Conservation (phyloP, 306 rosid species). For the Prunus dulcis region DNA sequence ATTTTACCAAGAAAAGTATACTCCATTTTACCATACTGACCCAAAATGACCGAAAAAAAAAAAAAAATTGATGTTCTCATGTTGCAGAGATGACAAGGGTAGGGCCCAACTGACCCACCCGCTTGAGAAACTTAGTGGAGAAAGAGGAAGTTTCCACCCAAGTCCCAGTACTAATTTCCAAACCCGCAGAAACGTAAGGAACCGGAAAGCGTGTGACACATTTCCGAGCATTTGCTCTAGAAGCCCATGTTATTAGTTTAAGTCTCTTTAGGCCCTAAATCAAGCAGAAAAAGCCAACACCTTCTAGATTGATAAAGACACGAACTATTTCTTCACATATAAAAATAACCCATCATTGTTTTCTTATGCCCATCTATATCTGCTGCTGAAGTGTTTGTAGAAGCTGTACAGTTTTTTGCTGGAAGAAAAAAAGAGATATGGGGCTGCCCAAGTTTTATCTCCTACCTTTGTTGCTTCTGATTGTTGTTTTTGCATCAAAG, state of each 20-base stretch:
- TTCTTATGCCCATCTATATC: background rate
- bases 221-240: background rate
- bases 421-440: background rate
- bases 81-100: background rate
- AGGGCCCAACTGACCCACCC: constrained; percentile 14
- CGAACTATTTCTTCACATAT: background rate
- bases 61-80: background rate
- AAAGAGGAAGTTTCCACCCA: constrained; percentile 2
- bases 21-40: too few species aligned
- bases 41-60: too few species aligned
- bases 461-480: constrained; percentile 23
- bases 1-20: too few species aligned
- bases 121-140: background rate
- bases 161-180: background rate
- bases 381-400: too few species aligned
- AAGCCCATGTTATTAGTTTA: background rate
- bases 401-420: background rate
- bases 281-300: background rate
- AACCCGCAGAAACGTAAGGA: constrained; percentile 7
- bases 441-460: constrained; percentile 4
- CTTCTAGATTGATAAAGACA: constrained; percentile 14
- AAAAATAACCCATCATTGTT: background rate
- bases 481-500: constrained; percentile 11
- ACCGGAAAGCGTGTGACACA: background rate
- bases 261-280: background rate